These are phyloP conservation scores for Phytophthora ohioensis DNA, from an alignment of 352 stramenopile species.

Conservation along the genomic window DNA sequence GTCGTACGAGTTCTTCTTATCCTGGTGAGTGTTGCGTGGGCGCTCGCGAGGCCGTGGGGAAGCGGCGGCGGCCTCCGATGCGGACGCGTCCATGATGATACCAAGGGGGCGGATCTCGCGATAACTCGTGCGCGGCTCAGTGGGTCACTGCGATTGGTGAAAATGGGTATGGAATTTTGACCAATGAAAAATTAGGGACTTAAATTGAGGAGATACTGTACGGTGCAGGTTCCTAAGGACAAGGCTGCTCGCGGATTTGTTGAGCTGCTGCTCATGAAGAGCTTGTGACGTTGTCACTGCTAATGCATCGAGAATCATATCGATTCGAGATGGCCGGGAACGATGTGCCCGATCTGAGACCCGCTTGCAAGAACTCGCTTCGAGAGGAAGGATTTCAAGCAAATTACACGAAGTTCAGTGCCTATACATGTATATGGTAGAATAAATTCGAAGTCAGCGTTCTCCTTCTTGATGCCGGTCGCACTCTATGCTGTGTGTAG, in stretches of 20 bases:
- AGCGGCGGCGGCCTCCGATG: conserved; percentile 12
- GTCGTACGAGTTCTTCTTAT: conserved; percentile 7
- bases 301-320: background rate
- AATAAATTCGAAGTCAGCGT: background rate
- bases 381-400: background rate
- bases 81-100: conserved; percentile 33
- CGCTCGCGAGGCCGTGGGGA: background rate
- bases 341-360: conserved; percentile 3
- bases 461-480: background rate
- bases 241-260: conserved; percentile 4
- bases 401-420: conserved; percentile 5
- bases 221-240: background rate
- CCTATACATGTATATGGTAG: background rate
- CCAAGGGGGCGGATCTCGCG: conserved; percentile 16
- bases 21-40: background rate
- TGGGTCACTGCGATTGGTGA: conserved; percentile 21
- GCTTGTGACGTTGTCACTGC: conserved; percentile 2
- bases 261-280: background rate
- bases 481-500: conserved; percentile 14
- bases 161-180: background rate
- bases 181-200: conserved; percentile 19
- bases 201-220: conserved; percentile 3
- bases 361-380: background rate
- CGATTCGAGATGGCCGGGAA: background rate
- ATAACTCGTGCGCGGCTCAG: background rate